Base-by-base conservation (phyloP, 2,329 filamentous ascomycete species). In the Sarocladium oryzae region DNA sequence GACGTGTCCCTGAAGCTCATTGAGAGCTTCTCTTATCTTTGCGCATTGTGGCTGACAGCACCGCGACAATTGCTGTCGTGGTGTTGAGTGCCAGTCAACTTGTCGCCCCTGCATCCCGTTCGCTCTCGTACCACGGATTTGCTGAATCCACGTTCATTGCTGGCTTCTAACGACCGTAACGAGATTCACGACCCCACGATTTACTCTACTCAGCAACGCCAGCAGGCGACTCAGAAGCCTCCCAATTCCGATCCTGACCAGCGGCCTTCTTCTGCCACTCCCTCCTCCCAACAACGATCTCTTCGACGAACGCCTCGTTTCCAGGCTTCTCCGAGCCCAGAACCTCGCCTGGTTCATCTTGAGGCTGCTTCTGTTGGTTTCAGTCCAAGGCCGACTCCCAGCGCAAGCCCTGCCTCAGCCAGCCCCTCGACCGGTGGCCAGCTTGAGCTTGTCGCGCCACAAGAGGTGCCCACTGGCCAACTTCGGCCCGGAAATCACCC, bases 301-400 rank as follows among this genome's bases (percentile, higher is more conserved):
- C 71, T 80, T 58, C 77, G 75, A 53, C 75, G 75, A 57, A 79
- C 76, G 7, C 71, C 76, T 16, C 76, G 69, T 55, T 78, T 79
- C 60, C 69, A 72, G 48, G 66, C 66, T 24, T 70, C 69, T 49
- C 66, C 71, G 36, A 70, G 64, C 51, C 72, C 73, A 36, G 69
- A 71, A 52, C 70, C 69, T 41, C 65, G 60, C 41, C 62, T 63
- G 54, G 64, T 77, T 43, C 74, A 77, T 58, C 58, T 76, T 55
- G 71, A 71, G 53, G 72, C 74, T 20, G 70, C 70, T 43, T 73
- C 73, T 7, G 66, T 76, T 55, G 76, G 75, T 55, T 74, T 77
- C 56, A 66, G 66, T 54, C 75, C 73, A 28, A 67, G 66, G 52
- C 46, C 49, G 16, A 26, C 46, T 18, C 35, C 35, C 23, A 43